Conservation (phyloP, 495 filamentous ascomycete genomes). For the Penicillium paradoxum region DNA sequence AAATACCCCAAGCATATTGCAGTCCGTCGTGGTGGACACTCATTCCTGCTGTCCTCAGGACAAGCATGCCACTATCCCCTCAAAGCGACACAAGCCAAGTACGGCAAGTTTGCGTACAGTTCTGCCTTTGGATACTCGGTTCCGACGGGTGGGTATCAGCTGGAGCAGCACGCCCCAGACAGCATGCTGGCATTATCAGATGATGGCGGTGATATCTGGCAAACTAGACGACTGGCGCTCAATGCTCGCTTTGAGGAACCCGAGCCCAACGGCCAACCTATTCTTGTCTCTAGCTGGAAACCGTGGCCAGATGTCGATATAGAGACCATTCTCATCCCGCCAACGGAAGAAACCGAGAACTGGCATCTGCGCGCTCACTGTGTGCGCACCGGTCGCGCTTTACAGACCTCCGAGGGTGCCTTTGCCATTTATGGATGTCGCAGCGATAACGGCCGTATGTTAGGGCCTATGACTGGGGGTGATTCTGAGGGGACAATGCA, state of each 20-base stretch:
- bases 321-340: slow-evolving; percentile 60
- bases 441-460: slow-evolving; percentile 51
- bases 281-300: slow-evolving; percentile 62
- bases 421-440: slow-evolving; percentile 66
- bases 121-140: slow-evolving; percentile 72
- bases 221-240: slow-evolving; percentile 57
- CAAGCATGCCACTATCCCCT: slow-evolving; percentile 76
- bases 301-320: slow-evolving; percentile 63
- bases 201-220: slow-evolving; percentile 75
- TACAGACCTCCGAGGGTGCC: slow-evolving; percentile 64
- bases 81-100: slow-evolving; percentile 75
- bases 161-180: slow-evolving; percentile 72
- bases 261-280: slow-evolving; percentile 41
- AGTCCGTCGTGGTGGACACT: slow-evolving; percentile 56
- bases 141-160: slow-evolving; percentile 66
- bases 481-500: slow-evolving; percentile 53
- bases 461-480: slow-evolving; percentile 46
- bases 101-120: slow-evolving; percentile 73
- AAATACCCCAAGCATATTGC: slow-evolving; percentile 66
- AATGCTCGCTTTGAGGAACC: slow-evolving; percentile 53
- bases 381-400: slow-evolving; percentile 50
- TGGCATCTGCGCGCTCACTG: slow-evolving; percentile 67
- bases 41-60: slow-evolving; percentile 67
- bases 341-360: slow-evolving; percentile 46
- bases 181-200: slow-evolving; percentile 71